phyloP scores from a whole-genome alignment of 768 basidiomycete species.

The Trametes cubensis region DNA sequence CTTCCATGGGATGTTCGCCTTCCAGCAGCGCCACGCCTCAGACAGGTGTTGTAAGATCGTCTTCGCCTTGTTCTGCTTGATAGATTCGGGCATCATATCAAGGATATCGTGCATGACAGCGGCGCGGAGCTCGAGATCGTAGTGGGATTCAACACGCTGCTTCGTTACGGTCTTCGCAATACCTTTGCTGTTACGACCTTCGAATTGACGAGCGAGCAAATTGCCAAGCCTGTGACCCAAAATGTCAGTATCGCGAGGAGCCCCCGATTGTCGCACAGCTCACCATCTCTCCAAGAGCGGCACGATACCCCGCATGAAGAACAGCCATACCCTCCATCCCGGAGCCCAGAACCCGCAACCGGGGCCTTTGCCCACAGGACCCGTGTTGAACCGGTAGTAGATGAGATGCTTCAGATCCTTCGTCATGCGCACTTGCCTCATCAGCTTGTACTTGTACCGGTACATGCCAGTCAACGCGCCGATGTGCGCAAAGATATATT shows the following conservation, averaged over 20 bases:
- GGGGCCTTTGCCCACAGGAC: conserved; percentile 98
- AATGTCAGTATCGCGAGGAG: background rate
- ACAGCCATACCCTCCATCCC: conserved; percentile 99
- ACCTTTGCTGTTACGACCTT: conserved; percentile 95
- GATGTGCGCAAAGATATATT: conserved; percentile 97
- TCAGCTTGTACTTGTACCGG: conserved; percentile 99
- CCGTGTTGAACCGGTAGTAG: conserved; percentile 99
- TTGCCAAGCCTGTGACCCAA: conserved; percentile 77
- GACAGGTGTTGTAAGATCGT: conserved; percentile 97
- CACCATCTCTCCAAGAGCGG: conserved; percentile 95
- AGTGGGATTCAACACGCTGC: conserved; percentile 98
- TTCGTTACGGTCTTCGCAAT: conserved; percentile 98
- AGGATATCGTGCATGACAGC: conserved; percentile 99
- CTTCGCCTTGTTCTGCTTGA: conserved; percentile 99
- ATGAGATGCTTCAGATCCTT: conserved; percentile 99
- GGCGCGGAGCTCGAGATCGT: conserved; percentile 94
- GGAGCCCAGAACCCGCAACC: conserved; percentile 99
- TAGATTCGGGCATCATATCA: conserved; percentile 99
- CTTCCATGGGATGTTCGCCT: conserved; percentile 98
- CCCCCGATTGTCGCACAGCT: conserved; percentile 18
- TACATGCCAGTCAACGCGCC: conserved; percentile 99
- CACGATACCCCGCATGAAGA: conserved; percentile 99
- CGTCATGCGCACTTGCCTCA: conserved; percentile 99
- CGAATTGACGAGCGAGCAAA: conserved; percentile 96
- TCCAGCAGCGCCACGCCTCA: conserved; percentile 99